Evolutionary conservation across 2,329 filamentous ascomycete genomes (phyloP), one percentile per base, ranked within the genome.

Genomic region (Aurifilum marmelostoma): DNA sequence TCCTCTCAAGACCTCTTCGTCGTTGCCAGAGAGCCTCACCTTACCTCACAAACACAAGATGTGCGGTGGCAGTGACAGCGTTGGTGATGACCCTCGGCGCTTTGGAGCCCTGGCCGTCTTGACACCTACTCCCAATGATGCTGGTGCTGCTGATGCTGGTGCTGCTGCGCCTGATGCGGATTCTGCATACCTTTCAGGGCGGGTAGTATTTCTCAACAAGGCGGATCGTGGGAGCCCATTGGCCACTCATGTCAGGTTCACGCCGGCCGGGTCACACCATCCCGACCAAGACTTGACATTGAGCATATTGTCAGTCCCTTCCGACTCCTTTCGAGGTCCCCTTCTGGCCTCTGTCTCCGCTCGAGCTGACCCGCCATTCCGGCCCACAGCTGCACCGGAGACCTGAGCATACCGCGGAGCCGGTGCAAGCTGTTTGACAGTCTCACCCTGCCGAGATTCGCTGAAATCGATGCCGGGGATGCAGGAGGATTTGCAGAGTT

Each of bases 241-340:
- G 37, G 59, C 59, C n/a, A 62, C 59, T 39, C 59, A 62, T n/a
- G 21, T 62, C n/a, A 62, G 34, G 18, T 62, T 43, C 37, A 62
- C 59, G 9, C 34, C 37, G n/a, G n/a, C n/a, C 16, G 59, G 24
- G 21, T 5, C 59, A 43, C 37, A 34, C 24, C n/a, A 11, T 43
- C 59, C 59, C 5, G 59, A 62, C 37, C 21, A 41, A 18, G 59
- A 62, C 24, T 41, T 39, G 9, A 27, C 39, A 14, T 27, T 62
- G 21, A 62, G 24, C 39, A 62, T 62, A 62, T 37, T 41, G 59
- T 41, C 14, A 62, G 37, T 62, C 24, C 24, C 37, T 62, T 39
- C 59, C 34, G 0, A 11, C 34, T 41, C 59, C 12, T 27, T 21
- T n/a, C 3, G 2, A n/a, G n/a, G n/a, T n/a, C n/a, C 29, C 21